Conservation (phyloP, 2,329 filamentous ascomycete genomes). For the Magnaporthiopsis incrustans region DNA sequence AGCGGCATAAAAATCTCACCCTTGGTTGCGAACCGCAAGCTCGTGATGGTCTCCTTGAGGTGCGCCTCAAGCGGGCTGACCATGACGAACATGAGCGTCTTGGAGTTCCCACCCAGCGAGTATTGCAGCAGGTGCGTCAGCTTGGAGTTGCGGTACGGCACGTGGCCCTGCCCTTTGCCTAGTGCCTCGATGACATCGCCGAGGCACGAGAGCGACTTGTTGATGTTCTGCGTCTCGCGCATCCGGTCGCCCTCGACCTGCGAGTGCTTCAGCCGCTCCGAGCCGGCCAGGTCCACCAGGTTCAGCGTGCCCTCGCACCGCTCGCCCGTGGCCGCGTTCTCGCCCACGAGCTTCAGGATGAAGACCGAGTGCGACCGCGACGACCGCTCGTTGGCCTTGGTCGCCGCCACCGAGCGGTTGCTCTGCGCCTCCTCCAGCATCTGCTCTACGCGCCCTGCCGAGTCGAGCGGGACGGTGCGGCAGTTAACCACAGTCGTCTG, state of each 20-base stretch:
- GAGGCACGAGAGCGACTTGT: slow-evolving; percentile 84
- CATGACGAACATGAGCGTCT: slow-evolving; percentile 99
- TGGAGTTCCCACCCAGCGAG: slow-evolving; percentile 87
- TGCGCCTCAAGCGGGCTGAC: slow-evolving; percentile 86
- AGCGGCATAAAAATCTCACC: slow-evolving; percentile 34
- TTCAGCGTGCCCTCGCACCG: slow-evolving; percentile 90
- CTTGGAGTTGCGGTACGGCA: slow-evolving; percentile 95
- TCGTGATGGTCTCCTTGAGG: slow-evolving; percentile 86
- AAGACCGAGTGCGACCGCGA: slow-evolving; percentile 95
- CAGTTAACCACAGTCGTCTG: slow-evolving; percentile 78
- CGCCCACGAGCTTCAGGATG: slow-evolving; percentile 70
- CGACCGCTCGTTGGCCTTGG: slow-evolving; percentile 93
- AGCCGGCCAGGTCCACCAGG: slow-evolving; percentile 89
- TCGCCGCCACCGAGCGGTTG: slow-evolving; percentile 88
- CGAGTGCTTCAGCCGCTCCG: slow-evolving; percentile 81
- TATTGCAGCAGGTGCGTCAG: slow-evolving; percentile 93
- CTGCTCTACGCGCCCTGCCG: slow-evolving; percentile 67
- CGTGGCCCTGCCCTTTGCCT: slow-evolving; percentile 63
- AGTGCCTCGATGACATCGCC: slow-evolving; percentile 87
- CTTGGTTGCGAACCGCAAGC: slow-evolving; percentile 92
- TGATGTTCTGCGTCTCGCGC: slow-evolving; percentile 95
- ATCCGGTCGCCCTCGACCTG: slow-evolving; percentile 79
- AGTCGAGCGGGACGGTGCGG: slow-evolving; percentile 68
- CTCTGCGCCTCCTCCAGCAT: slow-evolving; percentile 74
- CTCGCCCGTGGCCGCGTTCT: slow-evolving; percentile 70